Evolutionary conservation across 352 stramenopile species (phyloP), one percentile per base, ranked within the genome.

Genomic region (Phytophthora constricta): DNA sequence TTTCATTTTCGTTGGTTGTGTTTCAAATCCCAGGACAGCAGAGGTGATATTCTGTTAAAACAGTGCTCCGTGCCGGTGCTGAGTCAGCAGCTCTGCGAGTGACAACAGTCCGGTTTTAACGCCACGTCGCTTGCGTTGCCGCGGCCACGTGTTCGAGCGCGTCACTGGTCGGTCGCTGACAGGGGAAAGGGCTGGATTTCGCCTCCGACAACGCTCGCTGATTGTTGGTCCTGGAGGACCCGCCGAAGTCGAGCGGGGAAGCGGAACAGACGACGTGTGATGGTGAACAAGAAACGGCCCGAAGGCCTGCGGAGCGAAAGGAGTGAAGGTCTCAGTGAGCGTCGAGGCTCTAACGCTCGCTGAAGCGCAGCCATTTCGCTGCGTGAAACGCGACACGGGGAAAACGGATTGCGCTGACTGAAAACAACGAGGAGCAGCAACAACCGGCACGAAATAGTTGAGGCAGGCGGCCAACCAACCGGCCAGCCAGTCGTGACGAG

Each of bases 231-330:
- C 31, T 46, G 41, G 19, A 33, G 34, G 50, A 49, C 50, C 10
- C 42, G 51, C 23, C 63, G 26, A 34, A 68, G 51, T 72, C 46
- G 37, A 61, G 55, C n/a, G n/a, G 11, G 42, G 48, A 60, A 70
- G 37, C 55, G 66, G 59, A 72, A 76, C 63, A 72, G 69, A 74
- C 60, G 58, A 74, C 33, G 51, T 27, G 27, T 55, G 65, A 58
- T 33, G 57, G 37, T 64, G 67, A 61, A 72, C 68, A 76, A 76
- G 69, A 74, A 77, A 70, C 64, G 65, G 65, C 56, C 58, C 19
- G n/a, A 39, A 31, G 52, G 62, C 61, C 54, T 58, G 45, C 22
- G 51, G 42, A 52, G 46, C 43, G 25, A 41, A 46, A 56, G 28
- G 63, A 66, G 48, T 72, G 57, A 67, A 66, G 43, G 57, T 70